Evolutionary conservation across 805 yeast genomes (phyloP).

Genomic region (Saturnispora hagleri): DNA sequence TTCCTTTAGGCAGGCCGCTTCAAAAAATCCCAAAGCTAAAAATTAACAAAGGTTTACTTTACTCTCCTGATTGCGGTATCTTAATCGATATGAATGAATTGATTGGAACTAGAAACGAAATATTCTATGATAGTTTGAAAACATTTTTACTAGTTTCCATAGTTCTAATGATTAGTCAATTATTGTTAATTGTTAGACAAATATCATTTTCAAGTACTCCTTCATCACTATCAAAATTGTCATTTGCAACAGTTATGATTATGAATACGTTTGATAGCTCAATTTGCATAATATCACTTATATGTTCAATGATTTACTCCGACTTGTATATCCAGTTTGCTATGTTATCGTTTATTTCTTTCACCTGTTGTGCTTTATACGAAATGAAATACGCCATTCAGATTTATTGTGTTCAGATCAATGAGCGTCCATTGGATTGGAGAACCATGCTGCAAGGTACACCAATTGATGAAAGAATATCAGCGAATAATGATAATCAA

Average conservation of each 20-base stretch:
- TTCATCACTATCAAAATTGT: slow-evolving; percentile 64
- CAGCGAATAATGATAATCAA: slow-evolving; percentile 12
- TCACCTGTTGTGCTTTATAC: slow-evolving; percentile 62
- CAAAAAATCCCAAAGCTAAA: slow-evolving; percentile 46
- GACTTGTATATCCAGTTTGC: slow-evolving; percentile 58
- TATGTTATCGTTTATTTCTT: slow-evolving; percentile 59
- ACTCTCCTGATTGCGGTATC: slow-evolving; percentile 86
- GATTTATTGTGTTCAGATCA: slow-evolving; percentile 60
- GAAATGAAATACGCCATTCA: slow-evolving; percentile 66
- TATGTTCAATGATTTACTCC: slow-evolving; percentile 45
- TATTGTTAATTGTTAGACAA: slow-evolving; percentile 53
- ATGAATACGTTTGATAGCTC: slow-evolving; percentile 65
- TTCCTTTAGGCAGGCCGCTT: slow-evolving; percentile 77
- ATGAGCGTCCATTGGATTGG: slow-evolving; percentile 59
- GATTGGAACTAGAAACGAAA: slow-evolving; percentile 52
- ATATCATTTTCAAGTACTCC: slow-evolving; percentile 70
- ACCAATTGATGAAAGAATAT: slow-evolving; percentile 30
- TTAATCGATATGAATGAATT: slow-evolving; percentile 32
- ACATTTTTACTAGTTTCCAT: slow-evolving; percentile 35
- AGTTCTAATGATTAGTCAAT: slow-evolving; percentile 40
- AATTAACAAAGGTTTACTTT: slow-evolving; percentile 49
- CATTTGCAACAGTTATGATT: slow-evolving; percentile 57
- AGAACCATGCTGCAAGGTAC: slow-evolving; percentile 60
- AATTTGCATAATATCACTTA: slow-evolving; percentile 50
- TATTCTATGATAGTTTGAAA: slow-evolving; percentile 30